Percentiles rank a stretch among this genome's conserved stretches.
These are phyloP conservation scores for Torulaspora gathmanii DNA, from an alignment of 805 yeast genomes.

Conservation along the genomic window DNA sequence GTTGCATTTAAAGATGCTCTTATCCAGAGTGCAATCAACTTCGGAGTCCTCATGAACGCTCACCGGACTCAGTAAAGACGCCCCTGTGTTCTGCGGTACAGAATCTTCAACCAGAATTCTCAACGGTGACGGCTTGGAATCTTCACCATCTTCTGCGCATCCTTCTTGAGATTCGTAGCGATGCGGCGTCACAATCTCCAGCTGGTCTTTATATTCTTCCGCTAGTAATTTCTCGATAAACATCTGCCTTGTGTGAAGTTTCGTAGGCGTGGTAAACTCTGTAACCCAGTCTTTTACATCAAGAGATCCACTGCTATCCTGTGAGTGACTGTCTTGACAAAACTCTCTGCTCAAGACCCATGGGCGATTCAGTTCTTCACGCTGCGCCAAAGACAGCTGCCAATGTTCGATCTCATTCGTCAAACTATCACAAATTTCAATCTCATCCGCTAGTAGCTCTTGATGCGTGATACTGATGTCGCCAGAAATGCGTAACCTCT, in stretches of 20 bases:
- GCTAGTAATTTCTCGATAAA: conserved; percentile 23
- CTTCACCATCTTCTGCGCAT: not conserved
- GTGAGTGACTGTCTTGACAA: not conserved
- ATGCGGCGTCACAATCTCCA: conserved; percentile 23
- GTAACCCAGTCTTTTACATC: not conserved
- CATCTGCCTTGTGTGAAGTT: not conserved
- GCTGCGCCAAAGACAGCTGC: conserved; percentile 27
- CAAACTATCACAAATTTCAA: conserved; percentile 26
- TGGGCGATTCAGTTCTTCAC: conserved; percentile 29
- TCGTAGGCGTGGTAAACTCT: not conserved
- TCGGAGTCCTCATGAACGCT: not conserved
- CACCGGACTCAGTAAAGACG: not conserved
- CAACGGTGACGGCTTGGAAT: not conserved
- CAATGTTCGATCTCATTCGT: conserved; percentile 38
- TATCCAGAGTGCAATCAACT: not conserved
- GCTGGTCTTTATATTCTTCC: conserved; percentile 16
- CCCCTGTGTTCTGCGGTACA: not conserved
- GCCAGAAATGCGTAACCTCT: conserved; percentile 33
- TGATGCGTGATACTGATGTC: conserved; percentile 13
- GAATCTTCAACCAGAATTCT: not conserved
- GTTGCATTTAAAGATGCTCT: conserved; percentile 5
- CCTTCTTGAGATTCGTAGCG: not conserved
- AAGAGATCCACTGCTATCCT: not conserved
- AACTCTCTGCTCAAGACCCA: conserved; percentile 31
- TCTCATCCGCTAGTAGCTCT: conserved; percentile 34